Base-by-base conservation (phyloP, 192 early-diverging fungal species). In the Rhizoclosmatium globosum region DNA sequence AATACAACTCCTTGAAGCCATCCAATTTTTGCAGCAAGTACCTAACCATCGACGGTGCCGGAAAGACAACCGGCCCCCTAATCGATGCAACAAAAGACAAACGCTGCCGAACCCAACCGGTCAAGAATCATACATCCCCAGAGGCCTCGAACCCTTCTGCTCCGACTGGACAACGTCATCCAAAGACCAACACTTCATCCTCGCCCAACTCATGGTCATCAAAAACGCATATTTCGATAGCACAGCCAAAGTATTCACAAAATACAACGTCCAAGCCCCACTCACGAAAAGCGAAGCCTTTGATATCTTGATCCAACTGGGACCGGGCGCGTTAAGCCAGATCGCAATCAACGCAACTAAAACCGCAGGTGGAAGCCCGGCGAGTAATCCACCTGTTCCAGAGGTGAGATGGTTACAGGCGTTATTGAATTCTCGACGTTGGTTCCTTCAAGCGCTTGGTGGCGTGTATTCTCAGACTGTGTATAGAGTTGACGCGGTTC, bases 401-500 rank as follows among this genome's bases (percentile, higher is more conserved):
- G 60, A 62, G 21, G 23, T 19, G 21, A 62, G 60, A 62, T 62
- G 60, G 60, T 23, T 62, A 0, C 7, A 19, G 0, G 60, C 60
- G 7, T 23, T 62, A 4, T 19, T 62, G 60, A 7, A 7, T 62
- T 21, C 7, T 19, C 60, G 60, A 0, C 56, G 13, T 41, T 21
- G 47, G 13, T 15, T 43, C 11, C 46, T 46, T n/a, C 9, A 13
- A 3, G 7, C 17, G 4, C 11, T 64, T 31, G 79, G 72, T 7
- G 79, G 79, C 17, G 79, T 65, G 31, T 80, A 80, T 60, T 46
- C 41, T 13, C 45, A 60, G 2, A 80, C 79, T 2, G 9, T 9
- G 50, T 67, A 67, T 42, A n/a, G 79, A 3, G 44, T 75, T 9
- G 44, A 71, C 9, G 19, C 79, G 64, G 17, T 53, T 53, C 6